Base-by-base conservation (phyloP, 228 moss, liverwort and hornwort species). In the Sphagnum magellanicum region DNA sequence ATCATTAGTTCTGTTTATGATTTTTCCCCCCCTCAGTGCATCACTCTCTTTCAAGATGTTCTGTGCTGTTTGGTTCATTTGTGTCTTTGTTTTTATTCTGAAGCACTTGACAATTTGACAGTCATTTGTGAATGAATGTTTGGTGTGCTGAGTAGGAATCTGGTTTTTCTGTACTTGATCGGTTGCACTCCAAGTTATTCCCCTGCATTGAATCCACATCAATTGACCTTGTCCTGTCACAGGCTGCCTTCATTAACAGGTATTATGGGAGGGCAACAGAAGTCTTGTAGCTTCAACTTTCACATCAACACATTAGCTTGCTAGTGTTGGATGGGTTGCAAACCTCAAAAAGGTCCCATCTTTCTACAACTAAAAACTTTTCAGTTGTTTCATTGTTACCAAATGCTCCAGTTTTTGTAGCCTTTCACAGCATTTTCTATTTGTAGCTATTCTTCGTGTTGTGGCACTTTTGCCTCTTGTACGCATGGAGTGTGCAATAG, bases 211-310 rank as follows among this genome's bases (percentile, higher is more conserved):
- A 14, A 46, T 48, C 51, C 6, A 6, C 3, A 67, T 6, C 74
- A 50, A 68, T 48, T 63, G 4, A 7, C 63, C 47, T 3, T 46
- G 63, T 67, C 68, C 16, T 50, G 50, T 53, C 77, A 76, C 81
- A 88, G 90, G 85, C 85, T 68, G 50, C 79, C 16, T 95, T 95
- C 64, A 95, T 95, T 67, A 95, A 95, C 75, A 88, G 95, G 75
- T 95, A 95, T 63, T 95, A 92, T 32, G 95, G 95, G 60, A 95
- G 80, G 73, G 95, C 95, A 12, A 85, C 81, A 15, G 80, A 90
- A 73, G 81, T 92, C 52, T 77, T 95, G 69, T 91, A 87, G 78
- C 63, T 71, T 77, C 8, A 70, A 70, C 47, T 16, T 70, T 60
- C 51, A 60, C 70, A 9, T 6, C 17, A 15, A 50, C 12, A 5